Evolutionary conservation across 2,329 filamentous ascomycete species (phyloP).

Genomic region (Botrytis hyacinthi): DNA sequence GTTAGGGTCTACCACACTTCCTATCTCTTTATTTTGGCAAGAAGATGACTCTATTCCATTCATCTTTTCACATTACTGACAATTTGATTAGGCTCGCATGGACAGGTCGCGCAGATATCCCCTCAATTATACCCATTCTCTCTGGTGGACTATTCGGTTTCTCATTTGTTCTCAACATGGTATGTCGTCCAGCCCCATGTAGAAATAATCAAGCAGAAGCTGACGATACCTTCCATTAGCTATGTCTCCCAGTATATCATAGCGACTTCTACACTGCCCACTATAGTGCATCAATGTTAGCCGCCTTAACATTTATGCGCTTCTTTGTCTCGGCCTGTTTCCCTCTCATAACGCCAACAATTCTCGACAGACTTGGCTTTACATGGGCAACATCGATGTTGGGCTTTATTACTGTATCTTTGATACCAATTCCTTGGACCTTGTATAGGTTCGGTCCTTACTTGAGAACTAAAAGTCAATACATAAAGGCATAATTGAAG

Average conservation of each 20-base stretch:
- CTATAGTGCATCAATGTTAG: slow-evolving; percentile 17
- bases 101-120: slow-evolving; percentile 28
- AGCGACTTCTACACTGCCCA: slow-evolving; percentile 15
- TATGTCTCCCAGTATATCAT: slow-evolving; percentile 16
- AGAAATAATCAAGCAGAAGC: background rate
- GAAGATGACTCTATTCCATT: background rate
- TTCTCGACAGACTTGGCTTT: slow-evolving; percentile 43
- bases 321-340: slow-evolving; percentile 35
- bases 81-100: slow-evolving; percentile 23
- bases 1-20: slow-evolving; percentile 41
- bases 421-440: slow-evolving; percentile 47
- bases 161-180: slow-evolving; percentile 59
- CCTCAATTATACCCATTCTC: slow-evolving; percentile 36
- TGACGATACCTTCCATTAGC: background rate
- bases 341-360: slow-evolving; percentile 46
- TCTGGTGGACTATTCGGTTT: slow-evolving; percentile 49
- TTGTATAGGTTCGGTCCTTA: slow-evolving; percentile 43
- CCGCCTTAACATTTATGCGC: slow-evolving; percentile 20
- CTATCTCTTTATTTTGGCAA: slow-evolving; percentile 42
- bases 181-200: slow-evolving; percentile 35
- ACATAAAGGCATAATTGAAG: slow-evolving; percentile 22
- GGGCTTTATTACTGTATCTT: slow-evolving; percentile 43
- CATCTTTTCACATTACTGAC: background rate
- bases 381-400: slow-evolving; percentile 46
- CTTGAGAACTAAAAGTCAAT: slow-evolving; percentile 39